Conservation (phyloP, 768 basidiomycete species). For the Amanita molliuscula region DNA sequence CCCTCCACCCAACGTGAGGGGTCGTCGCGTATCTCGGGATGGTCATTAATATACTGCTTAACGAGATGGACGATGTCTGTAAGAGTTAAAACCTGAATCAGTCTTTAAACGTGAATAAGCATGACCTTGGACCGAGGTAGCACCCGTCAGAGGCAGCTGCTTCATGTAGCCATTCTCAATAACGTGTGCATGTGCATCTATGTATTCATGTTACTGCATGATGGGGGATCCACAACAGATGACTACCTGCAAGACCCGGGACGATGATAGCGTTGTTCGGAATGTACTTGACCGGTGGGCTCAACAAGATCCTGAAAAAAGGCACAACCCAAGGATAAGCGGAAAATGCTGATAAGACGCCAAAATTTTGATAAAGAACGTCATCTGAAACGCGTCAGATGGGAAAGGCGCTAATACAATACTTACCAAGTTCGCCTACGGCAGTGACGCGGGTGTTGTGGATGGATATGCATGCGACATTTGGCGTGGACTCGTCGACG, state of each 20-base stretch:
- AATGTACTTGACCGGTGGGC: conserved; percentile 1
- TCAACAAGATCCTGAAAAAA: background rate
- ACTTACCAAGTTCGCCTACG: conserved; percentile 39
- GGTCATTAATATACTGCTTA: conserved; percentile 43
- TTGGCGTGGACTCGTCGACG: conserved; percentile 41
- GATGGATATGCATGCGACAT: conserved; percentile 54
- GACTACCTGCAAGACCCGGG: conserved; percentile 62
- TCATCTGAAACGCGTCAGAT: background rate
- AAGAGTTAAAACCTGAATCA: background rate
- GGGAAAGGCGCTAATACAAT: background rate
- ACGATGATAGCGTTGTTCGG: conserved; percentile 36
- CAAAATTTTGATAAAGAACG: background rate
- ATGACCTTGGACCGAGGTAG: conserved; percentile 49
- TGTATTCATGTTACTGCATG: background rate
- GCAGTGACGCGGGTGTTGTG: conserved; percentile 34
- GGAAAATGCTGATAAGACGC: background rate
- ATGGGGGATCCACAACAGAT: background rate
- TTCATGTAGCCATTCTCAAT: conserved; percentile 63
- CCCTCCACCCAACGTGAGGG: conserved; percentile 66
- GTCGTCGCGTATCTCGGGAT: conserved; percentile 46
- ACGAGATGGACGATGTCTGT: conserved; percentile 56
- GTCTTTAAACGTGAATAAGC: background rate
- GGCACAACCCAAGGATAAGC: background rate
- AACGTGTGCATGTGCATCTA: conserved; percentile 78
- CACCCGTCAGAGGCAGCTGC: conserved; percentile 52